Base-by-base conservation (phyloP, 176 grass and related monocot species). In the Zizania latifolia region DNA sequence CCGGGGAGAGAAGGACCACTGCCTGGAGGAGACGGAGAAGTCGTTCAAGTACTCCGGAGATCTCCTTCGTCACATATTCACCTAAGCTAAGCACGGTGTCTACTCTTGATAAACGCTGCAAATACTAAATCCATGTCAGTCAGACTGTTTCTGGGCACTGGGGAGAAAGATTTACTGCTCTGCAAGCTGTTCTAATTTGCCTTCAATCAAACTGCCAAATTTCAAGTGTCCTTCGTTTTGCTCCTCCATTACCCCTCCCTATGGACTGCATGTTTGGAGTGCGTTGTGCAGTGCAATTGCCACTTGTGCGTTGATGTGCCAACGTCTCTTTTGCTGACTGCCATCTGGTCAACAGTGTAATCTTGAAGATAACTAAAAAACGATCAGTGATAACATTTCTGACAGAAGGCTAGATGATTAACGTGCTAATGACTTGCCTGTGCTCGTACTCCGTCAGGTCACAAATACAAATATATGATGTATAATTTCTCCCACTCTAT, bases 1-100 rank as follows among this genome's bases (percentile, higher is more conserved):
- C 2, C 84, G 89, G 62, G 89, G 94, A 46, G 95, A 99, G 75
- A 99, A 94, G 73, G 80, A 99, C 43, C 84, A 83, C 38, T 99
- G 95, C 33, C 83, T 99, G 62, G 82, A 92, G 71, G 95, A 99
- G 80, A 99, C 91, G 0, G 84, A 94, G 82, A 94, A 88, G 61
- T 94, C 95, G 0, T 99, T 99, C 28, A 73, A 82, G 2, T 90
- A 88, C 65, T 99, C 95, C 2, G 89, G 89, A 60, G 72, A 65
- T 50, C 84, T 94, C 62, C 91, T 98, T 44, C 78, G 78, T 62
- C 81, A 92, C 21, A 92, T 96, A 87, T 80, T 92, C 60, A 89
- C 93, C 36, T 90, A 76, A 86, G 17, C 10, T 51, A 14, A 55
- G 31, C 76, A 35, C 23, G 1, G 33, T 68, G 1, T 39, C 6